Evolutionary conservation across 1,139 yeast species (phyloP), one percentile per base, ranked within the genome.

Genomic region (Geotrichum candidum): DNA sequence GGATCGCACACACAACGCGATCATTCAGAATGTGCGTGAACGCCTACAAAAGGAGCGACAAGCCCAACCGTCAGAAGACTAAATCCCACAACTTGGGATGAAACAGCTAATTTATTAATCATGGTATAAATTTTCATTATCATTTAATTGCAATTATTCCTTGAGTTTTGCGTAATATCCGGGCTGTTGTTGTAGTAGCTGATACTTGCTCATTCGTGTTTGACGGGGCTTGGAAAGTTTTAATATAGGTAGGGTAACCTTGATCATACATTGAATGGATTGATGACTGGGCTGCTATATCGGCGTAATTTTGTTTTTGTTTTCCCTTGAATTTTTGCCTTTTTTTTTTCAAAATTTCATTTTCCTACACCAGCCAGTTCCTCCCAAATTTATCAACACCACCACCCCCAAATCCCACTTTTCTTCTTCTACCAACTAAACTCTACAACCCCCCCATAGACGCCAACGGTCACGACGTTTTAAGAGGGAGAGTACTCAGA

Each of bases 11-110:
- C 76, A 79, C 53, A 70, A 72, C 41, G 78, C 77, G 0, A 73
- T 83, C 0, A 72, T 73, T n/a, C 66, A 72, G 25, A 59, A 79
- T 2, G 77, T 82, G 15, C 73, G 80, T 58, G 77, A 77, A 51
- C 69, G 78, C 54, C 63, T 79, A 18, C 58, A 59, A 31, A 56
- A 56, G 41, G 62, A 60, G 29, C 52, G 62, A 22, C 56, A 51
- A 52, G 41, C 33, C 10, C 58, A 51, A 10, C 48, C 48, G 5
- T 23, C 18, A 7, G 5, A 15, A 41, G 48, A 41, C 48, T 41
- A 41, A 10, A n/a, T n/a, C 22, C 22, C 22, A 5, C 10, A 41
- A n/a, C 3, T 15, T 41, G 48, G 1, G 22, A 11, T 5, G 10
- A 7, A 41, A 7, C 1, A 41, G 3, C 9, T 41, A 41, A 41